These are phyloP conservation scores for Abortiporus biennis DNA, from an alignment of 1,284 basidiomycete species.

Conservation along the genomic window DNA sequence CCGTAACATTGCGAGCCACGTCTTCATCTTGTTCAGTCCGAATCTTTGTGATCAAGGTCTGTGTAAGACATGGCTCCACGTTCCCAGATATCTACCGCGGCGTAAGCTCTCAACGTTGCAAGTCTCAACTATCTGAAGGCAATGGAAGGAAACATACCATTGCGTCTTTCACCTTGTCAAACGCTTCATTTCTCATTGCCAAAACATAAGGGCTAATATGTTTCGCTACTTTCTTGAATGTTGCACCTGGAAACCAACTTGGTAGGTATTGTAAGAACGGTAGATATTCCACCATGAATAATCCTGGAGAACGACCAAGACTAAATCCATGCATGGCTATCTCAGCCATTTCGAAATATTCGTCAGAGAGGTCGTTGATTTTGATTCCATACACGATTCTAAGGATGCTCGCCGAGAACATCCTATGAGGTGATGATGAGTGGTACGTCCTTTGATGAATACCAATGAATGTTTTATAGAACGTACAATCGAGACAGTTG, in stretches of 20 bases:
- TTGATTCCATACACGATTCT: constrained; percentile 8
- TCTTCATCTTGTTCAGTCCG: background rate
- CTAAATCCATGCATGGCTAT: constrained; percentile 1
- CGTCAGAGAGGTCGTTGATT: constrained; percentile 6
- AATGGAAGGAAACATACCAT: background rate
- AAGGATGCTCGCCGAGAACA: constrained; percentile 6
- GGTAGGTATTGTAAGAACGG: constrained; percentile 7
- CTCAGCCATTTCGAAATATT: constrained; percentile 2
- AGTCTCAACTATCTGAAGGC: background rate
- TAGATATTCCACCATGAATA: constrained; percentile 9
- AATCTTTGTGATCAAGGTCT: background rate
- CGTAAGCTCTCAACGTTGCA: background rate
- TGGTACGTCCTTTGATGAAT: too few relatives aligned
- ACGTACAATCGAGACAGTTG: constrained; percentile 18
- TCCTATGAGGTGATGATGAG: background rate
- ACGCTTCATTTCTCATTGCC: constrained; percentile 8
- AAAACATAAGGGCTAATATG: constrained; percentile 5
- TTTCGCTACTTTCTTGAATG: constrained; percentile 5
- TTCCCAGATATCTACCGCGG: constrained; percentile 1
- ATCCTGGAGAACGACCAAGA: constrained; percentile 5
- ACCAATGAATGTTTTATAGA: background rate
- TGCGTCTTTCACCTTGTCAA: constrained; percentile 4
- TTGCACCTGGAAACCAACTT: constrained; percentile 8
- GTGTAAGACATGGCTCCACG: background rate
- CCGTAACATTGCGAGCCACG: constrained; percentile 2